These are phyloP conservation scores for Coprinellus aureogranulatus DNA, from an alignment of 768 basidiomycete genomes.

Conservation along the genomic window DNA sequence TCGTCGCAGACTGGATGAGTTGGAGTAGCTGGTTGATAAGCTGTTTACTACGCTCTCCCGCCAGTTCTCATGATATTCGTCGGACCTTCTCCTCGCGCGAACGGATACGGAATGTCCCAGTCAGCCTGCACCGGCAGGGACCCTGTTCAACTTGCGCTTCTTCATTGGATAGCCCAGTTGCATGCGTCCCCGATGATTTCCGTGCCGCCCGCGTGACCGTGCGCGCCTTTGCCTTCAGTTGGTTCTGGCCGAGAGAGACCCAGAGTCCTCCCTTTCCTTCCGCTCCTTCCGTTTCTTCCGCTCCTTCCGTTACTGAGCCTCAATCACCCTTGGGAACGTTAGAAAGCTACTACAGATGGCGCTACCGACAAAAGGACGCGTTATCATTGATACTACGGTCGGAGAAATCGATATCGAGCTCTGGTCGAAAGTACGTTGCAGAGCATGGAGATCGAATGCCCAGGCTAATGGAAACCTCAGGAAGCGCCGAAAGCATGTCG, in stretches of 20 bases:
- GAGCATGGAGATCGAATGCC: background rate
- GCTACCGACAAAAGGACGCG: slow-evolving; percentile 80
- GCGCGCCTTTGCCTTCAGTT: no score
- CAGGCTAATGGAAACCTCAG: no score
- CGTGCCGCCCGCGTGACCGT: no score
- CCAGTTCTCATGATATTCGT: slow-evolving; percentile 64
- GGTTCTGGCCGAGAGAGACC: no score
- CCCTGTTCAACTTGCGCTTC: slow-evolving; percentile 59
- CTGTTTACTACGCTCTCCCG: slow-evolving; percentile 60
- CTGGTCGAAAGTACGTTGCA: slow-evolving; percentile 76
- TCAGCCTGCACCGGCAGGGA: slow-evolving; percentile 79
- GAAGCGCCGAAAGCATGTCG: slow-evolving; percentile 95
- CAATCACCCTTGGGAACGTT: no score
- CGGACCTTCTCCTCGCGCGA: slow-evolving; percentile 69
- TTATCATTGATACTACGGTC: slow-evolving; percentile 84
- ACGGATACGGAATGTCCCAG: slow-evolving; percentile 85
- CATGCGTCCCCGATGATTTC: slow-evolving; percentile 4
- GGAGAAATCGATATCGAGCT: slow-evolving; percentile 89
- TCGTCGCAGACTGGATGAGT: slow-evolving; percentile 58
- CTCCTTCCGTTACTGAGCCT: no score
- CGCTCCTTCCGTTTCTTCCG: no score
- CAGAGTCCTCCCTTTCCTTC: no score
- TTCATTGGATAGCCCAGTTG: slow-evolving; percentile 34
- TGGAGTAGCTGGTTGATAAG: slow-evolving; percentile 59
- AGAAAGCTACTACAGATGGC: no score